Conservation (phyloP, 768 basidiomycete species). For the Collybia nuda region DNA sequence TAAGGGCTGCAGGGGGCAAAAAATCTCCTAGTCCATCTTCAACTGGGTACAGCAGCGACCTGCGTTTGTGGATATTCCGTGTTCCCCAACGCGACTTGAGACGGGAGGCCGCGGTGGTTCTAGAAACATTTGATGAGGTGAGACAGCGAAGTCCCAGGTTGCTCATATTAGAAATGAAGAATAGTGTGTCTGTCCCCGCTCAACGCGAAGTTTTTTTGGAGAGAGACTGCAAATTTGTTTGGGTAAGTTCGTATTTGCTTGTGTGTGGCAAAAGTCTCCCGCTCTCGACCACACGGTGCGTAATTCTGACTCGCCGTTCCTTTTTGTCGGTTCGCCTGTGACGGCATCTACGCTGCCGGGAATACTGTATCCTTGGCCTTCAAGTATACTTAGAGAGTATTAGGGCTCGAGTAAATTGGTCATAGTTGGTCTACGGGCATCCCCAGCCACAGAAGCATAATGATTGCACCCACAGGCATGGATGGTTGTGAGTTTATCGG, state of each 20-base stretch:
- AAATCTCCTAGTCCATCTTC: conserved; percentile 79
- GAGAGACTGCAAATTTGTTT: conserved; percentile 8
- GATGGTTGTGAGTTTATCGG: too few relatives aligned
- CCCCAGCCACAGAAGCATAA: too few relatives aligned
- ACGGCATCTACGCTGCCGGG: too few relatives aligned
- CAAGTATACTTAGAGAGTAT: too few relatives aligned
- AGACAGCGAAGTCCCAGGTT: conserved; percentile 24
- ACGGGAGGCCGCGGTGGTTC: conserved; percentile 14
- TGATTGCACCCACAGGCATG: too few relatives aligned
- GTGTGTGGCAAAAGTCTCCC: not conserved
- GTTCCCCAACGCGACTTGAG: conserved; percentile 23
- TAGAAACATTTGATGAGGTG: conserved; percentile 21
- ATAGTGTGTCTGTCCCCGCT: conserved; percentile 6
- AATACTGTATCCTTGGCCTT: too few relatives aligned
- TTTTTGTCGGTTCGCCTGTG: too few relatives aligned
- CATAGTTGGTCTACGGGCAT: too few relatives aligned
- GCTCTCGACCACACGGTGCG: too few relatives aligned
- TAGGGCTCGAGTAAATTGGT: too few relatives aligned
- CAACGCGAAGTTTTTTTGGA: conserved; percentile 5
- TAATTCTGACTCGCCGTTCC: too few relatives aligned
- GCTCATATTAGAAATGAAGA: conserved; percentile 19
- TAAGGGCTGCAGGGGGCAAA: conserved; percentile 70
- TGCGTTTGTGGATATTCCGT: conserved; percentile 50
- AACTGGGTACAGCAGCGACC: conserved; percentile 60
- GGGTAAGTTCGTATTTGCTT: conserved; percentile 11